phyloP scores from a whole-genome alignment of 768 basidiomycete species.

The Paxillus rubicundulus region DNA sequence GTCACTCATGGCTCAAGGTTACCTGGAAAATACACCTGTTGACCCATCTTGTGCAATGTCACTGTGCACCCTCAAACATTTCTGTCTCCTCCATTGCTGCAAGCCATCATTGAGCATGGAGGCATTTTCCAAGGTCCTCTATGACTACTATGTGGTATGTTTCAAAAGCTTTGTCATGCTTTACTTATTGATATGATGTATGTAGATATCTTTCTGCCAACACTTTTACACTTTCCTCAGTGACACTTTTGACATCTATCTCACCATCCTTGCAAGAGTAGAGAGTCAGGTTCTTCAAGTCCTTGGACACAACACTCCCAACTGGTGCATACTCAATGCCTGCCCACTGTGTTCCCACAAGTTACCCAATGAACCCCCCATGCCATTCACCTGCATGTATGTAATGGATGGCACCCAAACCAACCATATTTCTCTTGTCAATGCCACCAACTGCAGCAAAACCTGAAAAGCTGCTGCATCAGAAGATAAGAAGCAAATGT shows the following conservation, averaged over 20 bases:
- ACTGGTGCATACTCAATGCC: conserved; percentile 32
- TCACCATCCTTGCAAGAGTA: conserved; percentile 24
- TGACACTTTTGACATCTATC: conserved; percentile 36
- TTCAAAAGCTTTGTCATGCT: no score
- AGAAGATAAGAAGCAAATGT: conserved; percentile 32
- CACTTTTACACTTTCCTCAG: conserved; percentile 24
- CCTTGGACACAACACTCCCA: conserved; percentile 25
- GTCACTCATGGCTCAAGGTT: neutral
- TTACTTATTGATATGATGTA: no score
- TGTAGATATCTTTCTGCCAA: conserved; percentile 25
- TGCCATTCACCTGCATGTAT: neutral
- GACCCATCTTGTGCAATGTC: conserved; percentile 20
- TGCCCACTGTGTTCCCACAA: conserved; percentile 39
- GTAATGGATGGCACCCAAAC: neutral
- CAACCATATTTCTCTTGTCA: conserved; percentile 21
- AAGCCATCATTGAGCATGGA: conserved; percentile 26
- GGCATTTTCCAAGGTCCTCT: conserved; percentile 26
- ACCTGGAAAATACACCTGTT: neutral
- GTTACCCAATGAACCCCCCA: conserved; percentile 10
- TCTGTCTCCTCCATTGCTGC: conserved; percentile 6
- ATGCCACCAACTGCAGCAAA: conserved; percentile 23
- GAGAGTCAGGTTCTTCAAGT: conserved; percentile 16
- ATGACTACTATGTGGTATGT: conserved; percentile 23
- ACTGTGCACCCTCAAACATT: conserved; percentile 24
- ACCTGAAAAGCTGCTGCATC: conserved; percentile 32